phyloP scores from a whole-genome alignment of 179 eudicot genomes.

The Pouteria campechiana region DNA sequence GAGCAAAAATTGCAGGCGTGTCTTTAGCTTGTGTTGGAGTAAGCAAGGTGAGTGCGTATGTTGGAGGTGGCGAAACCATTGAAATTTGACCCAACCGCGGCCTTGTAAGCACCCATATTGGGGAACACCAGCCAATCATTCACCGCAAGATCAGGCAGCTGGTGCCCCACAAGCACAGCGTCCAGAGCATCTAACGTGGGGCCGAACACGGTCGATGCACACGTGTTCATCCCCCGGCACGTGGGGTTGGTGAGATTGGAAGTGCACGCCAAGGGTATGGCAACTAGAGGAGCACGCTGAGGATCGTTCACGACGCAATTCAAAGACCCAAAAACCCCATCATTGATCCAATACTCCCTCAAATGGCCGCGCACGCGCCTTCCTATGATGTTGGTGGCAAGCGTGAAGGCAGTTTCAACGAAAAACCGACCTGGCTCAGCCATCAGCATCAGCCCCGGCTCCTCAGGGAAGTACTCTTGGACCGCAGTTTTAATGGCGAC shows the following conservation, averaged over 20 bases:
- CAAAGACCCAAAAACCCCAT: slow-evolving; percentile 20
- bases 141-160: slow-evolving; percentile 14
- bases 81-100: slow-evolving; percentile 10
- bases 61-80: slow-evolving; percentile 11
- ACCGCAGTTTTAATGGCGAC: slow-evolving; percentile 5
- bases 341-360: slow-evolving; percentile 25
- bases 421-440: slow-evolving; percentile 30
- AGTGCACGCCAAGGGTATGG: slow-evolving; percentile 7
- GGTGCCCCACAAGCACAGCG: slow-evolving; percentile 1
- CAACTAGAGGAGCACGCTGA: background rate
- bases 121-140: slow-evolving; percentile 19
- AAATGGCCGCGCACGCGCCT: slow-evolving; percentile 14
- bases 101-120: slow-evolving; percentile 15
- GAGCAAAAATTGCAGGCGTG: too few relatives aligned
- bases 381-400: slow-evolving; percentile 11
- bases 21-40: slow-evolving; percentile 1
- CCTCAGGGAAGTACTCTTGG: slow-evolving; percentile 3
- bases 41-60: slow-evolving; percentile 8
- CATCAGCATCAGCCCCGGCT: slow-evolving; percentile 4
- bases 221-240: slow-evolving; percentile 1
- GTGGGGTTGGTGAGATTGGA: slow-evolving; percentile 1
- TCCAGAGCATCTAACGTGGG: slow-evolving; percentile 15
- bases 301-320: slow-evolving; percentile 9
- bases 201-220: slow-evolving; percentile 12
- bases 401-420: slow-evolving; percentile 17